Evolutionary conservation across 2,329 filamentous ascomycete species (phyloP).

Genomic region (Coniochaeta sp.): DNA sequence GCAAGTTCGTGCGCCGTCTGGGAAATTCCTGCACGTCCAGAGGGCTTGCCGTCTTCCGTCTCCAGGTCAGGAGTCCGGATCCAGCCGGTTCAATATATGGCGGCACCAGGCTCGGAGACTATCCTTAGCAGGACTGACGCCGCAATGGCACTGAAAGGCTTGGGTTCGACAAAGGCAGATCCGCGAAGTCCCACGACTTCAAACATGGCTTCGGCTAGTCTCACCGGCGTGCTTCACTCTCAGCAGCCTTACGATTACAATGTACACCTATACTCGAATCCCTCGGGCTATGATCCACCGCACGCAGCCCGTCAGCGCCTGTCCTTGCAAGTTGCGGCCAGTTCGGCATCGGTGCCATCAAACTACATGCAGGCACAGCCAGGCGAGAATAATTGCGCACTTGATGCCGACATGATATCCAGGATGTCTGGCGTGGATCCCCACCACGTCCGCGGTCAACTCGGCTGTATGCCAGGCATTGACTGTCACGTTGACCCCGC

Average conservation of each 20-base stretch:
- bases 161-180: neutral
- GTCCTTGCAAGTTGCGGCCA: neutral
- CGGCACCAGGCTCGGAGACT: neutral
- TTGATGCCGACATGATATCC: constrained; percentile 9
- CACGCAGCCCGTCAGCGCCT: neutral
- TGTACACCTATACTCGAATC: neutral
- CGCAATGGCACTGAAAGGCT: neutral
- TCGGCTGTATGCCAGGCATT: constrained; percentile 6
- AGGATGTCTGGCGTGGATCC: constrained; percentile 7
- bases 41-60: neutral
- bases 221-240: neutral
- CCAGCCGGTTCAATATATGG: neutral
- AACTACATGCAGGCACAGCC: neutral
- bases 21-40: neutral
- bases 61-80: neutral
- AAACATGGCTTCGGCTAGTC: neutral
- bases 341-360: neutral
- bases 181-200: neutral
- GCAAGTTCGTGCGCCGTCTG: neutral
- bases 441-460: constrained; percentile 1
- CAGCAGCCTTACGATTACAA: neutral
- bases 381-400: constrained; percentile 7
- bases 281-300: neutral
- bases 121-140: neutral
- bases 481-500: constrained; percentile 7